Conservation (phyloP, 139 green algal species). For the Auxenochlorella protothecoides region DNA sequence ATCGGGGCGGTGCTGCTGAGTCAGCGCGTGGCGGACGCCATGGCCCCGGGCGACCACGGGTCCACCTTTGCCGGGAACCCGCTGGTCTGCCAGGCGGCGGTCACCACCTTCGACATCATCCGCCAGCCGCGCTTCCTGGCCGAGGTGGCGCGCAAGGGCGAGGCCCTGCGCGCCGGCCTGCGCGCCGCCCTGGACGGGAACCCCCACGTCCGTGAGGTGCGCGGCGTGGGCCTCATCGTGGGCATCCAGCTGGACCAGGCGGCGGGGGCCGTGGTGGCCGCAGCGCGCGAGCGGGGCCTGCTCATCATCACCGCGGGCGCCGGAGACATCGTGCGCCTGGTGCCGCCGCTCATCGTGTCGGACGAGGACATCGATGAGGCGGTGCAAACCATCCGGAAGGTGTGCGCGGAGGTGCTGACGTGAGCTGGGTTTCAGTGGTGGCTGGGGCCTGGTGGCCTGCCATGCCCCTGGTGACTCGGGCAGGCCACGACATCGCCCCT, state of each 20-base stretch:
- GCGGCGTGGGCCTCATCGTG: slow-evolving; percentile 79
- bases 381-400: not conserved
- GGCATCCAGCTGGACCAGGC: slow-evolving; percentile 84
- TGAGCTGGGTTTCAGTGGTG: too few species aligned
- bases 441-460: too few species aligned
- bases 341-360: slow-evolving; percentile 83
- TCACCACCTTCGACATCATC: slow-evolving; percentile 73
- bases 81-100: slow-evolving; percentile 76
- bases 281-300: slow-evolving; percentile 63
- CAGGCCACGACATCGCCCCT: too few species aligned
- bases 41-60: slow-evolving; percentile 88
- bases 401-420: too few species aligned
- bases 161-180: slow-evolving; percentile 62
- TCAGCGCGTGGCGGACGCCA: slow-evolving; percentile 81
- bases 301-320: slow-evolving; percentile 88
- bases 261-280: slow-evolving; percentile 5
- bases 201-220: slow-evolving; percentile 75
- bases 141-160: slow-evolving; percentile 61
- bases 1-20: slow-evolving; percentile 92
- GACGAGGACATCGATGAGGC: not conserved
- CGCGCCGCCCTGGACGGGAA: slow-evolving; percentile 51
- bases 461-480: too few species aligned
- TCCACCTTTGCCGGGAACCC: slow-evolving; percentile 96
- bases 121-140: slow-evolving; percentile 72
- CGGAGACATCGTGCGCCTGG: slow-evolving; percentile 88